Conservation (phyloP, 768 basidiomycete species). For the Neoboletus brunneissimus region DNA sequence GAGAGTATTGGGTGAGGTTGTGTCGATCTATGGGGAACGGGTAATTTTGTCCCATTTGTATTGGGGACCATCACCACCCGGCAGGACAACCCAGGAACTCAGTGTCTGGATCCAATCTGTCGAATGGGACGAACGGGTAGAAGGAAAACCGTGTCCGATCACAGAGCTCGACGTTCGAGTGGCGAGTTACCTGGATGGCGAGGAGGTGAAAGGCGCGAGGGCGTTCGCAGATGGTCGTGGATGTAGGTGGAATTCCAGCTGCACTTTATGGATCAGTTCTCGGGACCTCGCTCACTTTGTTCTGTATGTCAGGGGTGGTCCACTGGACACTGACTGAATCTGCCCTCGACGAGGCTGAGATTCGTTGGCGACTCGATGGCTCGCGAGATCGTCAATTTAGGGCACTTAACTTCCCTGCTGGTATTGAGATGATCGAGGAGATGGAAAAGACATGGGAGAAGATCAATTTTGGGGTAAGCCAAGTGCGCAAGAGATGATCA, state of each 20-base stretch:
- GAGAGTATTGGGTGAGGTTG: conserved; percentile 54
- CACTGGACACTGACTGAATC: conserved; percentile 54
- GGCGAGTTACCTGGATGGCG: conserved; percentile 43
- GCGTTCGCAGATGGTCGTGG: conserved; percentile 19
- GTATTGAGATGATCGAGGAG: conserved; percentile 32
- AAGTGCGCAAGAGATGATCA: conserved; percentile 1
- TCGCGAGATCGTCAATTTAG: conserved; percentile 45
- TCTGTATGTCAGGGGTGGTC: conserved; percentile 49
- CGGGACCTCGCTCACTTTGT: neutral
- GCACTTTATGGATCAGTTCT: neutral
- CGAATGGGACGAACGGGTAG: conserved; percentile 39
- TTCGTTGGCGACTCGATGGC: conserved; percentile 35
- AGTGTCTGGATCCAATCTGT: conserved; percentile 68
- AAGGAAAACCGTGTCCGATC: conserved; percentile 43
- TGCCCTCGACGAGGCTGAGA: conserved; percentile 28
- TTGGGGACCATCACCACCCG: neutral
- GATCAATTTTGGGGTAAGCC: conserved; percentile 28
- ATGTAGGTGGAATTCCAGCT: conserved; percentile 13
- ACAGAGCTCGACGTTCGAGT: conserved; percentile 55
- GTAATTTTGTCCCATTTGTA: conserved; percentile 39
- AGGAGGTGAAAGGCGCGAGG: conserved; percentile 39
- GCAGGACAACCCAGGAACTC: conserved; percentile 33
- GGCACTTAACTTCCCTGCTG: conserved; percentile 48
- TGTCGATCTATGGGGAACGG: conserved; percentile 59
- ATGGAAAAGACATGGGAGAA: conserved; percentile 33